A percentile compares a stretch with the other conserved stretches of the same genome.
Evolutionary conservation across 345 rosid genomes (phyloP).

Genomic region (Corymbia maculata): DNA sequence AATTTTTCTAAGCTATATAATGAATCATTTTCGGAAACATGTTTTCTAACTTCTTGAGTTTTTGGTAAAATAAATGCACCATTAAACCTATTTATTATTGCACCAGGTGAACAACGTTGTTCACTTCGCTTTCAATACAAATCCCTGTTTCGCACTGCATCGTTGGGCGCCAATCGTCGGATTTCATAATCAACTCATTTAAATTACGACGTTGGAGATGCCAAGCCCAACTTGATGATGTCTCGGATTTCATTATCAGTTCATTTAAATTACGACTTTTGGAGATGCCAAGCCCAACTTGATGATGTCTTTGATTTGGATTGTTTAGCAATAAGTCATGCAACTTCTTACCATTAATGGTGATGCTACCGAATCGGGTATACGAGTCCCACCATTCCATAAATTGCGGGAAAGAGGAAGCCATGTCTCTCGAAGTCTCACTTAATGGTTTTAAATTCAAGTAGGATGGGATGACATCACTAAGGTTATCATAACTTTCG

Average conservation of each 20-base stretch:
- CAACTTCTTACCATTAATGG: neutral
- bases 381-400: neutral
- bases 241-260: neutral
- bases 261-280: neutral
- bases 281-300: neutral
- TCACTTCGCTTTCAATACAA: neutral
- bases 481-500: too few relatives aligned
- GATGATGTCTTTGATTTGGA: neutral
- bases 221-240: too few relatives aligned
- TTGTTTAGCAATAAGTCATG: neutral
- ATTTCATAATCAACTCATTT: neutral
- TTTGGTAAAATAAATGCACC: neutral
- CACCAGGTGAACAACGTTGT: neutral
- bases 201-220: neutral
- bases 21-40: fast-evolving
- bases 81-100: neutral
- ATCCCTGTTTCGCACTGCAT: neutral
- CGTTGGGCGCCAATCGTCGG: neutral
- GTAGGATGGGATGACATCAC: neutral
- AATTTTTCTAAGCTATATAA: neutral
- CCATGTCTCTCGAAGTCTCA: neutral
- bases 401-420: neutral
- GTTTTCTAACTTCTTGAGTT: neutral
- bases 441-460: neutral
- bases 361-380: neutral